Conservation (phyloP, 2,329 filamentous ascomycete genomes). For the Aspergillus ustus region DNA sequence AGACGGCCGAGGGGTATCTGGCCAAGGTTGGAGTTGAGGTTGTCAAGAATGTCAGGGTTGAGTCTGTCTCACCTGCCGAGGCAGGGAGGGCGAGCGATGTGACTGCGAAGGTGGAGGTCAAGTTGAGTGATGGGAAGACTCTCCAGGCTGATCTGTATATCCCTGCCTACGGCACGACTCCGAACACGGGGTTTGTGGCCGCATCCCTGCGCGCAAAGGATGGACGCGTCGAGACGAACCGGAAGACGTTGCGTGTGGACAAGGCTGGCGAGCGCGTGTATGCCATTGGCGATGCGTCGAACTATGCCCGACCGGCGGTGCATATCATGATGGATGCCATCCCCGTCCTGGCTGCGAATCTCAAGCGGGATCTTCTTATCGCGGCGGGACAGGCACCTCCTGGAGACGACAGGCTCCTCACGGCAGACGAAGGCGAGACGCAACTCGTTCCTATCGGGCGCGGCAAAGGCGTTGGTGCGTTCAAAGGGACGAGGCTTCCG, state of each 20-base stretch:
- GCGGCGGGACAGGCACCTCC: constrained; percentile 33
- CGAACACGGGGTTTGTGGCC: constrained; percentile 50
- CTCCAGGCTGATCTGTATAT: constrained; percentile 56
- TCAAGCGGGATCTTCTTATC: constrained; percentile 53
- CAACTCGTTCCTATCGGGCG: constrained; percentile 55
- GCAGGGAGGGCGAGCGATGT: constrained; percentile 35
- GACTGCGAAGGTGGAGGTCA: constrained; percentile 38
- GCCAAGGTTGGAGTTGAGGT: constrained; percentile 54
- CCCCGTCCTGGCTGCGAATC: constrained; percentile 53
- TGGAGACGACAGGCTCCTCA: constrained; percentile 39
- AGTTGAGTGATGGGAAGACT: constrained; percentile 45
- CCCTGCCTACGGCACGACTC: constrained; percentile 48
- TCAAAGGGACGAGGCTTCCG: constrained; percentile 50
- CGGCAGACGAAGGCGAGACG: constrained; percentile 50
- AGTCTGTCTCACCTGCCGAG: constrained; percentile 32
- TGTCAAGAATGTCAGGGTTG: constrained; percentile 48
- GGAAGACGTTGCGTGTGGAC: constrained; percentile 44
- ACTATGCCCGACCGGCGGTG: constrained; percentile 47
- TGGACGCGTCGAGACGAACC: constrained; percentile 46
- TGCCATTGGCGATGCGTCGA: constrained; percentile 53
- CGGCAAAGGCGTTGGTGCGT: constrained; percentile 52
- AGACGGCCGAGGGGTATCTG: constrained; percentile 48
- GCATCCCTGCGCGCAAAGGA: constrained; percentile 36
- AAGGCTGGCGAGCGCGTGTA: constrained; percentile 48
- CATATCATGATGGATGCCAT: constrained; percentile 49